Percentiles rank a stretch among this genome's conserved stretches.
Evolutionary conservation across 140 eudicot species (phyloP).

Genomic region (Eryngium alpinum): DNA sequence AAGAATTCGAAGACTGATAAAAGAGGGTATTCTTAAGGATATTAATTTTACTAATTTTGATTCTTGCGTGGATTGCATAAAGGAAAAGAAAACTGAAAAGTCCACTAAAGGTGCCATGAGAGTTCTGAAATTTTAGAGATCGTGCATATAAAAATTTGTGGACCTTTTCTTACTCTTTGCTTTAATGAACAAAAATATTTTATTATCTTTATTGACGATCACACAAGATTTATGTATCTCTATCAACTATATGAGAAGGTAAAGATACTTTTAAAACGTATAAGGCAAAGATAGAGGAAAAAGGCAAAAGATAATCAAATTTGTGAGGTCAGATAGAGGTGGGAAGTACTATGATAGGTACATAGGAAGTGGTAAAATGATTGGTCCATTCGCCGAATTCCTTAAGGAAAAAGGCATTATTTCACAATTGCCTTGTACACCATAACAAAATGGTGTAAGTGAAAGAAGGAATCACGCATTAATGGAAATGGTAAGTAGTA

Average conservation of each 20-base stretch:
- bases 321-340: neutral
- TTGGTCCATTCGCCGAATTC: neutral
- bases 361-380: neutral
- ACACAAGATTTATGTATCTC: neutral
- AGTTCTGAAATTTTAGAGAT: constrained; percentile 3
- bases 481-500: neutral
- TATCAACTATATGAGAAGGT: neutral
- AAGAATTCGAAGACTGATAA: constrained; percentile 14
- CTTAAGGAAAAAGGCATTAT: neutral
- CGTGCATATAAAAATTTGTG: too few species aligned
- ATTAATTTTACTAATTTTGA: too few species aligned
- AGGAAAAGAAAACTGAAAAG: constrained; percentile 17
- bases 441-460: neutral
- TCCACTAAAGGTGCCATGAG: constrained; percentile 11
- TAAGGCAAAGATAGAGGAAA: neutral
- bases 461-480: neutral
- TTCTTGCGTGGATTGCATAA: constrained; percentile 15
- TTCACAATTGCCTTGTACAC: neutral
- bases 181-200: neutral
- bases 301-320: neutral
- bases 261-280: neutral
- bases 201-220: neutral
- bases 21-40: constrained; percentile 9
- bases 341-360: neutral
- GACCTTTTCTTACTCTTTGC: neutral